Percentiles rank a stretch among this genome's conserved stretches.
Evolutionary conservation across 805 yeast genomes (phyloP).

Genomic region (Nakazawaea anatomiae): DNA sequence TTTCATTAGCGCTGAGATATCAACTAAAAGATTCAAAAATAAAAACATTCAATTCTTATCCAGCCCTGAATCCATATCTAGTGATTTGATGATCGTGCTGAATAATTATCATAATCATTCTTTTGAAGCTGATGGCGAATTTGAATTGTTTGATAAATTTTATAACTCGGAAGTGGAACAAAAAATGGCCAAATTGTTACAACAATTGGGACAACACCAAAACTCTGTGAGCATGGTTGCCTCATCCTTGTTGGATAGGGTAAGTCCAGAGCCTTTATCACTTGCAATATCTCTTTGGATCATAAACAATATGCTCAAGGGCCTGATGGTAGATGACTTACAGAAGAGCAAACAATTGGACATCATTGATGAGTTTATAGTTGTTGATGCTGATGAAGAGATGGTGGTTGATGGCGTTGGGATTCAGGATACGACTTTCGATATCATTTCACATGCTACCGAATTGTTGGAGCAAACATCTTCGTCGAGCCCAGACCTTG

Average conservation of each 20-base stretch:
- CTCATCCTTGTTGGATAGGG: background rate
- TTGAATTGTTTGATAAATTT: slow-evolving; percentile 15
- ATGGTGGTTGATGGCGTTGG: slow-evolving; percentile 9
- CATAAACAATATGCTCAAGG: slow-evolving; percentile 24
- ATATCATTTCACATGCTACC: slow-evolving; percentile 33
- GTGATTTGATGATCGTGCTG: slow-evolving; percentile 18
- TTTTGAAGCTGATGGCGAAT: slow-evolving; percentile 3
- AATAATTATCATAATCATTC: slow-evolving; percentile 13
- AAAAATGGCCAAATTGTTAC: slow-evolving; percentile 12
- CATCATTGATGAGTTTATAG: slow-evolving; percentile 19
- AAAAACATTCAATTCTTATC: slow-evolving; percentile 1
- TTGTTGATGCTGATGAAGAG: slow-evolving; percentile 19
- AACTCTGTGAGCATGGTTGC: background rate
- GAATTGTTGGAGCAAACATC: slow-evolving; percentile 32
- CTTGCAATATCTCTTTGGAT: slow-evolving; percentile 32
- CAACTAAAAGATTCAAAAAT: slow-evolving; percentile 3
- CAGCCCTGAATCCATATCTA: slow-evolving; percentile 12
- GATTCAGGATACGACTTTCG: slow-evolving; percentile 21
- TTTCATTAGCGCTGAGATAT: slow-evolving; percentile 1
- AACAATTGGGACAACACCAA: background rate
- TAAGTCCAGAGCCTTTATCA: slow-evolving; percentile 8
- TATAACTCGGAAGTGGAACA: slow-evolving; percentile 19
- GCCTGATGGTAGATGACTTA: slow-evolving; percentile 6
- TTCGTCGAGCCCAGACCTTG: slow-evolving; percentile 4
- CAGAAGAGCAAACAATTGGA: background rate